Base-by-base conservation (phyloP, 352 stramenopile genomes). In the Phytophthora lateralis region DNA sequence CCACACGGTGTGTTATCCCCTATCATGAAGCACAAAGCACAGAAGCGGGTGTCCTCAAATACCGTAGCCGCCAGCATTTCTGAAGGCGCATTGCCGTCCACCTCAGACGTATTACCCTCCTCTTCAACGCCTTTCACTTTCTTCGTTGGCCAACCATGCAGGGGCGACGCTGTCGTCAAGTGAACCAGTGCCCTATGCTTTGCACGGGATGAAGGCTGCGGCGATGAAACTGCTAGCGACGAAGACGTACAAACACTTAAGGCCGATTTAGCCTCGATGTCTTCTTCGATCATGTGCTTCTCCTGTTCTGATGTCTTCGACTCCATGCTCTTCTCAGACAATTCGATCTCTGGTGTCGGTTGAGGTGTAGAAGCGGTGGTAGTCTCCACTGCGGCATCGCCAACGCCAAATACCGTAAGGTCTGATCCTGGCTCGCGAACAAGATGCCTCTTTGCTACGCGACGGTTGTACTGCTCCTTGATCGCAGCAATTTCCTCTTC, bases 11-110 rank as follows among this genome's bases (percentile, higher is more conserved):
- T 60, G 41, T 83, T 75, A 44, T 97, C 90, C 6, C 89, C 90
- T 41, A 90, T 76, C 53, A 90, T 83, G 21, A 90, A 93, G 60
- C 90, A 97, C 44, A 97, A 58, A 11, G 69, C 69, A 32, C 90
- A 97, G 48, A 82, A 87, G 1, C 89, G 87, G 11, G 66, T 78
- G 63, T 97, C 89, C 26, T 83, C 58, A 42, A 87, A 78, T 18
- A 26, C 10, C 24, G 11, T 24, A 35, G 51, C 35, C 20, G 14
- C 15, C 42, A 18, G 15, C 12, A 15, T 52, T 42, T 17, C 20
- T 37, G 29, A 15, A 32, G 29, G 48, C n/a, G 51, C 30, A 15
- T 47, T 49, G 39, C 0, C 24, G 20, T 50, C 64, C 11, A 29
- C 21, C 27, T 45, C 39, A 45, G 17, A 15, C 7, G 17, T 26